A percentile compares a stretch with the other conserved stretches of the same genome.
These are phyloP conservation scores for Pseudogymnoascus sp. DNA, from an alignment of 2,329 filamentous ascomycete species.

Conservation along the genomic window DNA sequence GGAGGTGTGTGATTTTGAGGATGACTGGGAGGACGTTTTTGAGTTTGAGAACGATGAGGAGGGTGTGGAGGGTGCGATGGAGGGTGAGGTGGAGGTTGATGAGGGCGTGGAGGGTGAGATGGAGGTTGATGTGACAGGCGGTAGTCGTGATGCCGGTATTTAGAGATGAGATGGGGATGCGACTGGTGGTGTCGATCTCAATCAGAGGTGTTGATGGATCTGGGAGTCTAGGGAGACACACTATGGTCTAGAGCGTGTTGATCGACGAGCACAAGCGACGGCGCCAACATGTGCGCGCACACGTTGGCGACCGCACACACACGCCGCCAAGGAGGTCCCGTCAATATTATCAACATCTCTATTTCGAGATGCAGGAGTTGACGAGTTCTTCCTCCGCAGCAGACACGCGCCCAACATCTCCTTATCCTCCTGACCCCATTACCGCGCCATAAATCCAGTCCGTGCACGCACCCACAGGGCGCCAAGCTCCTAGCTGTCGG, in stretches of 20 bases:
- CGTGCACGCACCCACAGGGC: neutral
- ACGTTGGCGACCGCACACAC: neutral
- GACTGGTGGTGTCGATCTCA: neutral
- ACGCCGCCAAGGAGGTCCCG: neutral
- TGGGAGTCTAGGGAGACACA: neutral
- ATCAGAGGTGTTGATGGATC: neutral
- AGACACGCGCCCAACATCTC: neutral
- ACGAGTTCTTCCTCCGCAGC: neutral
- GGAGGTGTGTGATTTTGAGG: neutral
- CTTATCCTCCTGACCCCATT: neutral
- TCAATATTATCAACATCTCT: neutral
- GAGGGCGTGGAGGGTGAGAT: neutral
- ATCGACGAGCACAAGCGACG: neutral
- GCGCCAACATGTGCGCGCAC: neutral
- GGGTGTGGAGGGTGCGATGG: too few relatives aligned
- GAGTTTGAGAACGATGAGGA: too few relatives aligned
- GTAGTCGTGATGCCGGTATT: neutral
- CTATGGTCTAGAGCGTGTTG: neutral
- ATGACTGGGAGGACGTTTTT: neutral
- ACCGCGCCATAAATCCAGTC: neutral
- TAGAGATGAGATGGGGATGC: neutral
- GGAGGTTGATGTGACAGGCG: neutral
- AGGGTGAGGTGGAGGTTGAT: too few relatives aligned
- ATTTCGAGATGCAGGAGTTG: neutral
- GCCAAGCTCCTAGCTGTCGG: neutral